Evolutionary conservation across 257 asterid species (phyloP).

Genomic region (Hygrophila difformis): DNA sequence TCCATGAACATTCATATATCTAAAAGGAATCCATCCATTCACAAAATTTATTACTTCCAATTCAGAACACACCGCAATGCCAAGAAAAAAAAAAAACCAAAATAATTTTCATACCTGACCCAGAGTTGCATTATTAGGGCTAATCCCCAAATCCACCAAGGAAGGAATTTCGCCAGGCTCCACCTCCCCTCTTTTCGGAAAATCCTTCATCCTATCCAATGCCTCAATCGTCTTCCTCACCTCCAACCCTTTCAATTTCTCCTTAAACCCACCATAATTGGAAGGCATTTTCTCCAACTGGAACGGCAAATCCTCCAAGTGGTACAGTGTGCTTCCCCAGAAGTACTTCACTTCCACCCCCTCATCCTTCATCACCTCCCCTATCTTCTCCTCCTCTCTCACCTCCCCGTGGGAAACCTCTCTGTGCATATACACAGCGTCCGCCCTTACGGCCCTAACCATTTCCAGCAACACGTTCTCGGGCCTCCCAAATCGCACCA

Average conservation of each 20-base stretch:
- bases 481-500: constrained; percentile 81
- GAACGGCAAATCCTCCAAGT: constrained; percentile 91
- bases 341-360: constrained; percentile 81
- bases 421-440: constrained; percentile 77
- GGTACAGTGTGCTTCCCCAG: constrained; percentile 99
- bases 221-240: constrained; percentile 85
- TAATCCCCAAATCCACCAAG: constrained; percentile 82
- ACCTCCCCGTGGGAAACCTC: constrained; percentile 86
- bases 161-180: constrained; percentile 91
- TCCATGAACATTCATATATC: no score
- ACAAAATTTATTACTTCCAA: background rate
- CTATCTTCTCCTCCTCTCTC: constrained; percentile 79
- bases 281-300: constrained; percentile 75
- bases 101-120: constrained; percentile 41
- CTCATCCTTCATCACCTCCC: constrained; percentile 72
- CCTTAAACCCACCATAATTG: constrained; percentile 86
- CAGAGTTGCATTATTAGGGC: constrained; percentile 40
- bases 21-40: background rate
- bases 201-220: constrained; percentile 61
- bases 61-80: background rate
- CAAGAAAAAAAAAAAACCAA: constrained; percentile 3
- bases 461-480: constrained; percentile 75
- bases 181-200: constrained; percentile 80
- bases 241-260: constrained; percentile 57
- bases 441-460: constrained; percentile 81